Evolutionary conservation across 2,329 filamentous ascomycete species (phyloP).

Genomic region (Alternaria rosae): DNA sequence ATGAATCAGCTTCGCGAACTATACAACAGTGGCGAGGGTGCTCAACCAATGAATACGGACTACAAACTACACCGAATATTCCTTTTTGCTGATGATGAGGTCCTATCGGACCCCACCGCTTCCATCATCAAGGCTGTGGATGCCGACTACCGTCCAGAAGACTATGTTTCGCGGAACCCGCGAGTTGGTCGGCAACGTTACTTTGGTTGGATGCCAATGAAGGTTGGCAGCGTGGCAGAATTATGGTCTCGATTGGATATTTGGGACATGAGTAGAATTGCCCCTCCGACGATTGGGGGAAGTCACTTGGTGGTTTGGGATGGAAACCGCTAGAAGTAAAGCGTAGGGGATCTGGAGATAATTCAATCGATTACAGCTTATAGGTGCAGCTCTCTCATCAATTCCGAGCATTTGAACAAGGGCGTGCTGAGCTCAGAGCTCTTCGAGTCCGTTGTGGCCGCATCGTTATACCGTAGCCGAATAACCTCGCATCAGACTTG

Average conservation of each 20-base stretch:
- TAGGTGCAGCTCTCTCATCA: neutral
- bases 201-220: conserved; percentile 18
- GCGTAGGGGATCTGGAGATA: neutral
- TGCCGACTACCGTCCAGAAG: conserved; percentile 13
- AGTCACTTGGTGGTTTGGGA: conserved; percentile 11
- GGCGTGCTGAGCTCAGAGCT: too few species aligned
- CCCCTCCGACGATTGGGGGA: conserved; percentile 8
- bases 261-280: neutral
- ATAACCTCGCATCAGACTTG: neutral
- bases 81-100: conserved; percentile 19
- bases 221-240: neutral
- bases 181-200: conserved; percentile 12
- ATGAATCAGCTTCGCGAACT: conserved; percentile 20
- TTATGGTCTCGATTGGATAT: conserved; percentile 5
- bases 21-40: conserved; percentile 18
- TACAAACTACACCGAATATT: conserved; percentile 9
- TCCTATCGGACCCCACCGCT: conserved; percentile 2
- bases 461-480: too few species aligned
- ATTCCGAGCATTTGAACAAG: too few species aligned
- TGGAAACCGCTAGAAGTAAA: neutral
- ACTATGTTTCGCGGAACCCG: conserved; percentile 7
- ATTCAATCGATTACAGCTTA: neutral
- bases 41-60: conserved; percentile 17
- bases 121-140: conserved; percentile 16
- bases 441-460: neutral